Conservation (phyloP, 305 asterid genomes). For the Fraxinus angustifolia region DNA sequence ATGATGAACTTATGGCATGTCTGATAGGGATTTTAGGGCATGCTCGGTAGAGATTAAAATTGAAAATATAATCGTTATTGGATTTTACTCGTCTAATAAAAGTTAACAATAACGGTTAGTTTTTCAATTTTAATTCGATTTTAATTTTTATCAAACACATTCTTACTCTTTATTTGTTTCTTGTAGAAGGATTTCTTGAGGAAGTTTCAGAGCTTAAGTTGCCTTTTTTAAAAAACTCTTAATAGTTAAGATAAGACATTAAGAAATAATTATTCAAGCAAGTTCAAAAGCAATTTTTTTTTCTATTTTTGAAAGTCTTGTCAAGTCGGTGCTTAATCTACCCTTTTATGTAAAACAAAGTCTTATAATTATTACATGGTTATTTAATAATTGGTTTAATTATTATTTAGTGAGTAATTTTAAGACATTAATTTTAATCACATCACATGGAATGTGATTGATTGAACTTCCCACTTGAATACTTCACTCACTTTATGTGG, state of each 20-base stretch:
- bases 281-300: not conserved
- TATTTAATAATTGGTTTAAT: not conserved
- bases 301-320: not conserved
- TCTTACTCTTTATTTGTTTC: not conserved
- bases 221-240: too few relatives aligned
- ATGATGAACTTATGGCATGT: not conserved
- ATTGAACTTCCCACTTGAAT: constrained; percentile 9
- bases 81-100: too few relatives aligned
- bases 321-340: not conserved
- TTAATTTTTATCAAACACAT: too few relatives aligned
- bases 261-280: too few relatives aligned
- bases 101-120: too few relatives aligned
- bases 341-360: not conserved
- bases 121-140: too few relatives aligned
- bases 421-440: not conserved
- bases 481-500: not conserved
- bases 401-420: not conserved
- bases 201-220: too few relatives aligned
- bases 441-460: constrained; percentile 2
- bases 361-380: not conserved
- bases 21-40: not conserved
- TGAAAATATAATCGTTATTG: too few relatives aligned
- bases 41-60: too few relatives aligned
- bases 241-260: too few relatives aligned
- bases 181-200: not conserved